These are phyloP conservation scores for Mortierella sp. DNA, from an alignment of 371 early-diverging fungal species.

Conservation along the genomic window DNA sequence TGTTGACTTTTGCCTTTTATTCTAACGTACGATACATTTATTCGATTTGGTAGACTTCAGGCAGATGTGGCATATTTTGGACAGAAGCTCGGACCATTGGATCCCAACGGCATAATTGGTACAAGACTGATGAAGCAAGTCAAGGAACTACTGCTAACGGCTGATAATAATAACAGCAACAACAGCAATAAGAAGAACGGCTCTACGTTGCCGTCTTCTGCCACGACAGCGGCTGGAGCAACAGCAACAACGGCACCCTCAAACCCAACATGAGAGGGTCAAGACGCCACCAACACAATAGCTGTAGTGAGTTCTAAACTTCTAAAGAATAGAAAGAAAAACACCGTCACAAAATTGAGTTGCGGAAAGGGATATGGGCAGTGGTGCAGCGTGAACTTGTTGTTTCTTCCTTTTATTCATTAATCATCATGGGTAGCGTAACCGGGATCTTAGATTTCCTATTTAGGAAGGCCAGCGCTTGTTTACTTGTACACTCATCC, in stretches of 20 bases:
- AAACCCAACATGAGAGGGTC: background rate
- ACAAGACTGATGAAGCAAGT: slow-evolving; percentile 46
- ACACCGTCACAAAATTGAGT: background rate
- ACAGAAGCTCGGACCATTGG: slow-evolving; percentile 43
- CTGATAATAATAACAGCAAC: slow-evolving; percentile 13
- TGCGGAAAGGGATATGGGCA: slow-evolving; percentile 2
- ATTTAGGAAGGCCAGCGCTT: slow-evolving; percentile 1
- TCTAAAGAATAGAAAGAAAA: background rate
- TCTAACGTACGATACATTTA: background rate
- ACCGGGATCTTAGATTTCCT: slow-evolving; percentile 19
- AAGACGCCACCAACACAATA: background rate
- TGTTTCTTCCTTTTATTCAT: slow-evolving; percentile 40
- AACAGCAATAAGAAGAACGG: background rate
- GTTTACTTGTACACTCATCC: background rate
- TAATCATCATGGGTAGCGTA: slow-evolving; percentile 47
- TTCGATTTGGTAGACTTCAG: slow-evolving; percentile 30
- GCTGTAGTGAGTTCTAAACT: background rate
- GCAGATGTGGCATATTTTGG: slow-evolving; percentile 54
- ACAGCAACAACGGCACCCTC: background rate
- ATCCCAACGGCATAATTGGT: slow-evolving; percentile 51
- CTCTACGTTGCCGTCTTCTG: too few species aligned
- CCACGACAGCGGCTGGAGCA: background rate
- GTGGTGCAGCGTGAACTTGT: background rate
- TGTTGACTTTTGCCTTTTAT: background rate
- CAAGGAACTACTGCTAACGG: slow-evolving; percentile 40